Conservation (phyloP, 768 basidiomycete genomes). For the Pleurotus salmoneostramineus region DNA sequence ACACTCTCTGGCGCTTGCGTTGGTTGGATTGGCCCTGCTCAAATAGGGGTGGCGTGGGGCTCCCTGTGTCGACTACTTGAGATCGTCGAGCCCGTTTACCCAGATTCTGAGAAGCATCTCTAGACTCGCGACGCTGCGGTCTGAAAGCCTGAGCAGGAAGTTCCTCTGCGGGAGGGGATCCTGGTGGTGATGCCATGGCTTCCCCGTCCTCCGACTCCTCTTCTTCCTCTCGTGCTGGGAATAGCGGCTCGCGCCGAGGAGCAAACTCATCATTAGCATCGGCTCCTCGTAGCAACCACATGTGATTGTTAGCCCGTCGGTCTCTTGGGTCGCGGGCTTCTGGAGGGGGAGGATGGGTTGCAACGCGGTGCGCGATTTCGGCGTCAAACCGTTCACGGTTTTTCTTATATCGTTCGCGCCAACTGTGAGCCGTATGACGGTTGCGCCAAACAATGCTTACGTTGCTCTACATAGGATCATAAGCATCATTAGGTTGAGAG, state of each 20-base stretch:
- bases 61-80: not conserved
- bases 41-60: too few relatives aligned
- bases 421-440: constrained; percentile 41
- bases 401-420: constrained; percentile 45
- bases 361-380: constrained; percentile 26
- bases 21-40: too few relatives aligned
- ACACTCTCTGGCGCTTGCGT: too few relatives aligned
- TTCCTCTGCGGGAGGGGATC: not conserved
- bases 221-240: not conserved
- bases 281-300: too few relatives aligned
- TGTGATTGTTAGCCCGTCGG: not conserved
- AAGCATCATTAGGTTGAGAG: not conserved
- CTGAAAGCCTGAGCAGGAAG: not conserved
- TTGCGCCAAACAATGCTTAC: constrained; percentile 31
- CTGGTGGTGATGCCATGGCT: too few relatives aligned
- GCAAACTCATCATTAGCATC: not conserved
- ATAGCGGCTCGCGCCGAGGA: too few relatives aligned
- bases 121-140: not conserved
- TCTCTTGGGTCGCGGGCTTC: not conserved
- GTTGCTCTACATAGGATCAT: constrained; percentile 14
- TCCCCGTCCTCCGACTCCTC: not conserved
- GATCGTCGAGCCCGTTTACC: constrained; percentile 7
- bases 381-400: constrained; percentile 26
- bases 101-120: not conserved
- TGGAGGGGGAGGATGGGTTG: not conserved